Conservation (phyloP, 1,284 basidiomycete genomes). For the Ceratobasidium sp. region DNA sequence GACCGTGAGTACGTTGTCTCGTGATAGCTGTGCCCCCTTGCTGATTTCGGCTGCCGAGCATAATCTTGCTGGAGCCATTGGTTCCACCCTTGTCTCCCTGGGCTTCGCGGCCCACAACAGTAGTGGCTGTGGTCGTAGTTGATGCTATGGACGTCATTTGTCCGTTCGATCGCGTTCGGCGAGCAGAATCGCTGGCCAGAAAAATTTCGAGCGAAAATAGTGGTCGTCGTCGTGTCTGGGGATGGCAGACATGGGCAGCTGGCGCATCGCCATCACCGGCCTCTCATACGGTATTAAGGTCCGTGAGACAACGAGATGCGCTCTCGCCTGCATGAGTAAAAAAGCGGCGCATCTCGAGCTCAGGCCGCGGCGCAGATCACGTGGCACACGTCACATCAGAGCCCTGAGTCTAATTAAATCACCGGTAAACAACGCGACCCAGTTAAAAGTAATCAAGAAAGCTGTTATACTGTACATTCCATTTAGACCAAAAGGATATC, state of each 20-base stretch:
- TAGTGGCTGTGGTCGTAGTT: not conserved
- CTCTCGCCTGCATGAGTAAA: slow-evolving; percentile 2
- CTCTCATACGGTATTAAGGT: slow-evolving; percentile 25
- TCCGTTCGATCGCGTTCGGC: not conserved
- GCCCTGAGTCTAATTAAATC: not conserved
- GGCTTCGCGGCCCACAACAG: slow-evolving; percentile 10
- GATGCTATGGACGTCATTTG: slow-evolving; percentile 21
- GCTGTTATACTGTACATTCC: not conserved
- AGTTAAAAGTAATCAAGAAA: not conserved
- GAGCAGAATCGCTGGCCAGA: not conserved
- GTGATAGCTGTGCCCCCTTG: slow-evolving; percentile 9
- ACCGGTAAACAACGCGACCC: not conserved
- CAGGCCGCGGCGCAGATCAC: slow-evolving; percentile 13
- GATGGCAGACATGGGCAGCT: slow-evolving; percentile 1
- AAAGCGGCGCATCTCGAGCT: not conserved
- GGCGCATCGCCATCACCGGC: not conserved
- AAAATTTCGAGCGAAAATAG: not conserved
- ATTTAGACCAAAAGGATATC: slow-evolving; percentile 10
- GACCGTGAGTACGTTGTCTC: slow-evolving; percentile 22
- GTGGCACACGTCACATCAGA: slow-evolving; percentile 9
- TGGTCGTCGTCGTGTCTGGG: slow-evolving; percentile 9
- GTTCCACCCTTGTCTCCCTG: not conserved
- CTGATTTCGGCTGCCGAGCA: slow-evolving; percentile 28
- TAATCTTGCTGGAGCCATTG: slow-evolving; percentile 3
- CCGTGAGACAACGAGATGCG: slow-evolving; percentile 33